A percentile compares a stretch with the other conserved stretches of the same genome.
These are phyloP conservation scores for Candida koratica DNA, from an alignment of 805 yeast genomes.

Conservation along the genomic window DNA sequence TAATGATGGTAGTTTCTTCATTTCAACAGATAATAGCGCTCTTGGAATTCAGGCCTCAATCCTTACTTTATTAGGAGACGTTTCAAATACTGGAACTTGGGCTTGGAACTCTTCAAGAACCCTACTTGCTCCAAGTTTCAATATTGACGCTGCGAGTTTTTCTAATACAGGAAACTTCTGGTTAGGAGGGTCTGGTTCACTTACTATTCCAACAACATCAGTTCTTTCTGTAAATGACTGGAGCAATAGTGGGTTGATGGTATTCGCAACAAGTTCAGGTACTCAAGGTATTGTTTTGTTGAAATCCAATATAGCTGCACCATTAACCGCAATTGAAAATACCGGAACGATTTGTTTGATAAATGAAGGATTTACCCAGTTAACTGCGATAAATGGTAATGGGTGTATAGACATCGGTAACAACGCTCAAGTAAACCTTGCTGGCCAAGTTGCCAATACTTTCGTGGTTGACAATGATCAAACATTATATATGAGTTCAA, in stretches of 20 bases:
- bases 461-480: conserved; percentile 11
- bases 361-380: conserved; percentile 22
- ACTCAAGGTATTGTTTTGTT: conserved; percentile 16
- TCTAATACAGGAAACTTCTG: conserved; percentile 19
- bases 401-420: conserved; percentile 25
- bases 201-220: conserved; percentile 10
- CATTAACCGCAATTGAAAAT: conserved; percentile 14
- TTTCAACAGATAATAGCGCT: conserved; percentile 16
- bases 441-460: conserved; percentile 4
- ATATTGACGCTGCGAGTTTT: conserved; percentile 5
- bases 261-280: conserved; percentile 16
- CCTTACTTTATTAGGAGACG: conserved; percentile 6
- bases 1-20: conserved; percentile 19
- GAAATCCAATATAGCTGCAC: conserved; percentile 8
- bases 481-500: conserved; percentile 14
- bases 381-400: conserved; percentile 20
- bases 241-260: conserved; percentile 19
- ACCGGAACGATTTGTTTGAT: conserved; percentile 25
- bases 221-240: conserved; percentile 8
- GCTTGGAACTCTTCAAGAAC: conserved; percentile 18
- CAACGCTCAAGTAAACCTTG: conserved; percentile 12
- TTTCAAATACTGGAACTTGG: conserved; percentile 15
- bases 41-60: conserved; percentile 17
- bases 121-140: conserved; percentile 13
- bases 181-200: conserved; percentile 16